Evolutionary conservation across 1,139 yeast genomes (phyloP), one percentile per base, ranked within the genome.

Genomic region (Pneumocystis canis): DNA sequence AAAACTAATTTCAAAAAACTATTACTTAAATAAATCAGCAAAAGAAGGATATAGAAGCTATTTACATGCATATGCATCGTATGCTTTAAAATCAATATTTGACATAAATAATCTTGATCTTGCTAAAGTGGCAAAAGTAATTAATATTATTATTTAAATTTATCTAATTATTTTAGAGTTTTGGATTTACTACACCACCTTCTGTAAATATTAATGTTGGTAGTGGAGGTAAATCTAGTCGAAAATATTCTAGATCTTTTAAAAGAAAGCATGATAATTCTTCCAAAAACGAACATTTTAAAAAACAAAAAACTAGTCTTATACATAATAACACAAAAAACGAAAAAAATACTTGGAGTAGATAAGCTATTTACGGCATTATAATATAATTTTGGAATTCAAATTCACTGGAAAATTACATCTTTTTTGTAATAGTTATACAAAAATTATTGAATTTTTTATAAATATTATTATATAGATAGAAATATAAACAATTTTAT

Each of bases 41-140:
- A 89, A 89, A 76, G 99, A 92, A 73, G 99, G 98, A 64, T 92
- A 92, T 78, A 82, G 97, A 73, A 84, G 97, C 5, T 92, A 92
- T 75, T 80, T 92, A 71, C 98, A 94, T 76, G 97, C 98, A 5
- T 94, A 92, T 73, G 90, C 98, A 16, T 87, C 96, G 37, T 98
- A 92, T 76, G 95, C 90, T 71, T 80, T 92, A 74, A 92, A 92
- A 75, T 87, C 96, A 0, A 97, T 92, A 25, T 92, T 92, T 73
- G 96, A 90, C 76, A 89, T 92, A 69, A 97, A 92, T 75, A 89
- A 90, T 76, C 80, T 92, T 66, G 98, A 92, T 74, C 79, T 92
- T 69, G 92, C 85, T 57, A 92, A 90, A 78, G 97, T 92, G 41
- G 98, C 97, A 66, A 87, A 86, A 74, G 85, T 95, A 47, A 47